These are phyloP conservation scores for Mitragyna speciosa DNA, from an alignment of 257 asterid genomes.

Conservation along the genomic window DNA sequence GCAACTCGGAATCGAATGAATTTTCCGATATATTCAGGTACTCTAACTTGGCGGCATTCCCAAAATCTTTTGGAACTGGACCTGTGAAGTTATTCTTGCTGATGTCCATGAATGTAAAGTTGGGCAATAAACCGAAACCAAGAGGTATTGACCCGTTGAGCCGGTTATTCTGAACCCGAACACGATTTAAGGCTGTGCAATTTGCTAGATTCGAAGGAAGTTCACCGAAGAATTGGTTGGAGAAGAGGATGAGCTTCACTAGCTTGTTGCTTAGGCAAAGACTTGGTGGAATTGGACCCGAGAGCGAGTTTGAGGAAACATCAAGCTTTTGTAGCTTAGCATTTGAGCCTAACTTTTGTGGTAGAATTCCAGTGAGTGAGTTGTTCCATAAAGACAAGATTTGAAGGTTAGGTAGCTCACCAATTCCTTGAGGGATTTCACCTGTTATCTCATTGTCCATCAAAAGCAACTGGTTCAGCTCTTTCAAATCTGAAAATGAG, in stretches of 20 bases:
- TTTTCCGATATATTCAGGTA: constrained; percentile 65
- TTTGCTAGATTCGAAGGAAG: constrained; percentile 65
- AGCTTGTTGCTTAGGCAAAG: constrained; percentile 61
- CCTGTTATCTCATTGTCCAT: constrained; percentile 73
- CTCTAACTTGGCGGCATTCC: constrained; percentile 52
- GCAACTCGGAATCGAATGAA: constrained; percentile 51
- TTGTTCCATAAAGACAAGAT: constrained; percentile 69
- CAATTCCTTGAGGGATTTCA: constrained; percentile 68
- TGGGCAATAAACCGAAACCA: constrained; percentile 71
- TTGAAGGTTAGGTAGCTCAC: constrained; percentile 68
- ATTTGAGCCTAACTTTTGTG: constrained; percentile 69
- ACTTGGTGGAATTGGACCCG: constrained; percentile 75
- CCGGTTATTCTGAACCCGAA: constrained; percentile 66
- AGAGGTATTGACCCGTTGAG: constrained; percentile 77
- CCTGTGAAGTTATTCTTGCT: constrained; percentile 67
- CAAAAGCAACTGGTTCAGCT: constrained; percentile 40
- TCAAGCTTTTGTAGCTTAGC: constrained; percentile 59
- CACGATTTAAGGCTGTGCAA: constrained; percentile 55
- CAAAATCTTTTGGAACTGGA: constrained; percentile 68
- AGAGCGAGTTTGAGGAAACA: constrained; percentile 66
- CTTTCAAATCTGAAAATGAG: constrained; percentile 41
- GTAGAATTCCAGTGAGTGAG: constrained; percentile 70
- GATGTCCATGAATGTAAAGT: constrained; percentile 63
- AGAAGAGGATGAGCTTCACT: constrained; percentile 61
- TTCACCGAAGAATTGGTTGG: constrained; percentile 59